Evolutionary conservation across 2,329 filamentous ascomycete species (phyloP).

Genomic region (Ceratocystis diversiconidia): DNA sequence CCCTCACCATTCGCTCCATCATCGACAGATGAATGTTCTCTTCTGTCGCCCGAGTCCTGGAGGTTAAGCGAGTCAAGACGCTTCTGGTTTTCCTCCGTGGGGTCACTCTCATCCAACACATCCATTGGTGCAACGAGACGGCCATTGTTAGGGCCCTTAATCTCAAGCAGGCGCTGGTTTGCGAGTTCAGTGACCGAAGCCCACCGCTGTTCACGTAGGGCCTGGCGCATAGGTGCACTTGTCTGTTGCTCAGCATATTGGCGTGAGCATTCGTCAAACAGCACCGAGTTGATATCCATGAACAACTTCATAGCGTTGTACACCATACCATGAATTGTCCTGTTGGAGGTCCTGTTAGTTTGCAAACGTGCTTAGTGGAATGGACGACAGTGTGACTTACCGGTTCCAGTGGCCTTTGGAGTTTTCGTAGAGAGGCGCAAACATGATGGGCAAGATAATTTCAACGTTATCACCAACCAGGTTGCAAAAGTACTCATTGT

Average conservation of each 20-base stretch:
- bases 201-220: conserved; percentile 75
- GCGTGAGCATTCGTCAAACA: conserved; percentile 97
- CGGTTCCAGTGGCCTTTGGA: conserved; percentile 99
- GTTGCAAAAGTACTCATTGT: conserved; percentile 99
- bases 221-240: conserved; percentile 71
- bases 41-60: conserved; percentile 58
- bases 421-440: conserved; percentile 94
- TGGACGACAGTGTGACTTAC: conserved; percentile 35
- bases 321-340: conserved; percentile 98
- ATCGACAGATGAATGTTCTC: conserved; percentile 26
- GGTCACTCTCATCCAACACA: conserved; percentile 61
- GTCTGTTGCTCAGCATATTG: conserved; percentile 97
- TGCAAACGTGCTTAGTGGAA: neutral
- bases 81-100: conserved; percentile 71
- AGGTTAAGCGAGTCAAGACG: conserved; percentile 80
- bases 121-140: conserved; percentile 31
- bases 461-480: conserved; percentile 98
- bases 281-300: conserved; percentile 98
- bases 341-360: conserved; percentile 26
- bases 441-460: conserved; percentile 98
- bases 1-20: neutral
- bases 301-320: conserved; percentile 99
- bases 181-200: conserved; percentile 71
- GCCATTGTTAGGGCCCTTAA: conserved; percentile 25
- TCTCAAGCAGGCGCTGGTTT: conserved; percentile 44